These are phyloP conservation scores for Takakia lepidozioides DNA, from an alignment of 225 moss, liverwort and hornwort species.

Conservation along the genomic window DNA sequence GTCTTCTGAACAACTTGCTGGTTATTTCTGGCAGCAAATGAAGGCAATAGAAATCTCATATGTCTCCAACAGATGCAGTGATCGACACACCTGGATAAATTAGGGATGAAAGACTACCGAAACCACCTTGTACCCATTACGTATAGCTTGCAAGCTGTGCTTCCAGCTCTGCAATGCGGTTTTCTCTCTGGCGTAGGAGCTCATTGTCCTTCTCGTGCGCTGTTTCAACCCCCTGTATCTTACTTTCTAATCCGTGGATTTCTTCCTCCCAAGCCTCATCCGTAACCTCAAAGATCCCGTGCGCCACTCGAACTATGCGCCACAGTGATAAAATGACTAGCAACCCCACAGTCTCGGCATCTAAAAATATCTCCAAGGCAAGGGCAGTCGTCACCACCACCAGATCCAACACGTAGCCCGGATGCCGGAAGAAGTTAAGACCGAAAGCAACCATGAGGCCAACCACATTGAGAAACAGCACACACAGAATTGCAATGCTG, in stretches of 20 bases:
- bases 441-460: constrained; percentile 63
- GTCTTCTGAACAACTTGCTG: too few relatives aligned
- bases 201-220: constrained; percentile 46
- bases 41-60: too few relatives aligned
- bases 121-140: too few relatives aligned
- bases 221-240: constrained; percentile 45
- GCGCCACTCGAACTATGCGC: constrained; percentile 94
- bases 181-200: constrained; percentile 40
- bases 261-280: constrained; percentile 98
- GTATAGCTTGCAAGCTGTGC: too few relatives aligned
- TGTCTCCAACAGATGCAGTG: too few relatives aligned
- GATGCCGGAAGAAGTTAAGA: constrained; percentile 41
- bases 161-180: constrained; percentile 50
- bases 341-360: constrained; percentile 84
- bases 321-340: constrained; percentile 76
- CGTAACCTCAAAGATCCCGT: constrained; percentile 94
- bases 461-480: constrained; percentile 58
- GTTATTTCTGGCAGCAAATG: too few relatives aligned
- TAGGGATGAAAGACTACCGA: too few relatives aligned
- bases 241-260: constrained; percentile 46
- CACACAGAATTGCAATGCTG: constrained; percentile 59
- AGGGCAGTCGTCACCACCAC: constrained; percentile 74
- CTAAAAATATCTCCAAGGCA: constrained; percentile 59
- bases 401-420: constrained; percentile 68
- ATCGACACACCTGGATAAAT: too few relatives aligned